Conservation (phyloP, 1,139 yeast species). For the Geotrichum reessii region DNA sequence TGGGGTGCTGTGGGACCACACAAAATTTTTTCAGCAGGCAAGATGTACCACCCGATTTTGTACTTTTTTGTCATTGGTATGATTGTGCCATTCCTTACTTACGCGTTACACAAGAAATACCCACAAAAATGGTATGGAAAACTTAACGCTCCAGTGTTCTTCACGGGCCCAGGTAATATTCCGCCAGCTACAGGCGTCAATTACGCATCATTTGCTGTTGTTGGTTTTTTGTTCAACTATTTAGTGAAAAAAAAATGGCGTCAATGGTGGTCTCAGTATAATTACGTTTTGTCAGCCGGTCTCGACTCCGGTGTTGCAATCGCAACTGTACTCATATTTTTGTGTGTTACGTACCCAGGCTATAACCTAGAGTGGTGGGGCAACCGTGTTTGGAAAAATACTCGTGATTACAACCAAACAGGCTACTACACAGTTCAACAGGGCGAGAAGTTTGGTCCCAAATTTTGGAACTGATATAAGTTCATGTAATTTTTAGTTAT, state of each 20-base stretch:
- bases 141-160: constrained; percentile 39
- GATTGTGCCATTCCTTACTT: constrained; percentile 36
- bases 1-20: constrained; percentile 56
- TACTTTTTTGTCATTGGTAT: constrained; percentile 41
- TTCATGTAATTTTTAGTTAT: too few relatives aligned
- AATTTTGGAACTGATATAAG: constrained; percentile 27
- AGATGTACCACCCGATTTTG: constrained; percentile 36
- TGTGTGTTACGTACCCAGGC: constrained; percentile 44
- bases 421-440: constrained; percentile 26
- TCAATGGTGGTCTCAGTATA: constrained; percentile 65
- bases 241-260: constrained; percentile 34
- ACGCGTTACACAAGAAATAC: constrained; percentile 43
- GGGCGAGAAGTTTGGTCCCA: constrained; percentile 40
- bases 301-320: constrained; percentile 37
- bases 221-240: constrained; percentile 41
- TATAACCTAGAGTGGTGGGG: constrained; percentile 47
- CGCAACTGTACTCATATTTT: constrained; percentile 48
- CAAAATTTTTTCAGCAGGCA: constrained; percentile 38
- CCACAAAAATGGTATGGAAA: constrained; percentile 38
- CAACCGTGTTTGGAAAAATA: constrained; percentile 39
- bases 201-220: constrained; percentile 39
- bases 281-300: constrained; percentile 43
- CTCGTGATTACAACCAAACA: constrained; percentile 30
- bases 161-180: constrained; percentile 40
- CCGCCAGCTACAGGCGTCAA: constrained; percentile 44